A percentile compares a stretch with the other conserved stretches of the same genome.
These are phyloP conservation scores for Akanthomyces dipterigenus DNA, from an alignment of 2,329 filamentous ascomycete species.

Conservation along the genomic window DNA sequence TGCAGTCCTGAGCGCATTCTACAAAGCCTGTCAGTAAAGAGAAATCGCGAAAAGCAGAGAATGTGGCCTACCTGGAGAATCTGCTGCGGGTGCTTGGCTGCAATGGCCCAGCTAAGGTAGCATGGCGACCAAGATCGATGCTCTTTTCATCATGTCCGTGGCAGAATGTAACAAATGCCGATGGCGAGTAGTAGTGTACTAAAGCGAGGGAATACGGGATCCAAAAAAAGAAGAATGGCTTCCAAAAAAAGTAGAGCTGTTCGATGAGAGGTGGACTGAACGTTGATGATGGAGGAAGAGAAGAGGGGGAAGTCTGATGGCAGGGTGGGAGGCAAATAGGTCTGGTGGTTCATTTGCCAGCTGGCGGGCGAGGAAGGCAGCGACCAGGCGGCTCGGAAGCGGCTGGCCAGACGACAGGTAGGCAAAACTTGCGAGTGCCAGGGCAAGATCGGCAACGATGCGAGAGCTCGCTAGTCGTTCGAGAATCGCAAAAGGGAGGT, in stretches of 20 bases:
- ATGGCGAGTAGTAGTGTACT: conserved; percentile 15
- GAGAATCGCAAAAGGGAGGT: neutral
- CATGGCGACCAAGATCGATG: conserved; percentile 1
- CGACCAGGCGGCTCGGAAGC: neutral
- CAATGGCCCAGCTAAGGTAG: conserved; percentile 10
- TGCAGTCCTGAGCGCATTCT: conserved; percentile 19
- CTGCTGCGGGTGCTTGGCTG: conserved; percentile 1
- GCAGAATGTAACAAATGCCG: conserved; percentile 10
- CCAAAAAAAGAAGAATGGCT: conserved; percentile 26
- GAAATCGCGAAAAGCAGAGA: no score
- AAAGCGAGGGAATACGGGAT: conserved; percentile 19
- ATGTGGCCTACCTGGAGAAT: neutral
- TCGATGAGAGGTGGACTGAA: conserved; percentile 18
- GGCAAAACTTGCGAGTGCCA: neutral
- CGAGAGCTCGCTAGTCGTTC: neutral
- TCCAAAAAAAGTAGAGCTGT: conserved; percentile 21
- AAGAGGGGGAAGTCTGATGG: conserved; percentile 12
- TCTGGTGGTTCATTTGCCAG: neutral
- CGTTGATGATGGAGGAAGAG: conserved; percentile 15
- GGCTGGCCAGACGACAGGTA: neutral
- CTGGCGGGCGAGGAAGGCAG: conserved; percentile 5
- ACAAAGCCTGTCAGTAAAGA: neutral
- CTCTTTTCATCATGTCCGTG: conserved; percentile 9
- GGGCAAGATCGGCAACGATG: neutral
- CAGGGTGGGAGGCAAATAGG: neutral